Evolutionary conservation across 2,329 filamentous ascomycete genomes (phyloP), one percentile per base, ranked within the genome.

Genomic region (Trichoderma sp.): DNA sequence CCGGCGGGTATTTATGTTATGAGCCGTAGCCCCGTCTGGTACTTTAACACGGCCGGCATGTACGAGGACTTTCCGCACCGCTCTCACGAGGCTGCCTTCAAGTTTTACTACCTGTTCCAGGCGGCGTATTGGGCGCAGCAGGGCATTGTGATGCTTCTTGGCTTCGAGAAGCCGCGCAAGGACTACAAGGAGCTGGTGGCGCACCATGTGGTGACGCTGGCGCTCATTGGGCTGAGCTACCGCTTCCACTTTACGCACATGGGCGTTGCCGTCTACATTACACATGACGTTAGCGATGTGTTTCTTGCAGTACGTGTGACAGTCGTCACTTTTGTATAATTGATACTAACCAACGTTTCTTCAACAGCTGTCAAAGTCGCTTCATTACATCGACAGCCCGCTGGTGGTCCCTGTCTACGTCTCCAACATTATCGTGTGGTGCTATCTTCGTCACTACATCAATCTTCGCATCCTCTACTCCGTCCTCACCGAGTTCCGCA

Each of bases 201-300:
- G 65, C 95, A 98, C 80, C 95, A 98, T 80, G 91, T 97, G 76
- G 92, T 97, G 78, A 96, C 93, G 17, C 83, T 98, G 73, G 84
- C 90, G 15, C 86, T 98, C 76, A 97, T 98, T 76, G 91, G 83
- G 70, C 83, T 95, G 78, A 96, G 93, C 84, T 98, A 97, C 83
- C 90, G 93, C 71, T 98, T 97, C 85, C 94, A 98, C 82, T 98
- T 97, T 81, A 96, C 94, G 9, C 95, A 97, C 82, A 97, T 98
- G 81, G 95, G 95, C 20, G 83, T 97, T 65, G 93, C 93, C 12
- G 93, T 97, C n/a, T 97, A 97, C 81, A 93, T 95, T 72, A 97
- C 95, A 7, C 93, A 97, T 81, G 95, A 98, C 78, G 92, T 97
- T 73, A 94, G 91, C 71, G 94, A 97, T 81, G 97, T 97, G 83